Conservation (phyloP, 345 rosid species). For the Atalantia buxifolia region DNA sequence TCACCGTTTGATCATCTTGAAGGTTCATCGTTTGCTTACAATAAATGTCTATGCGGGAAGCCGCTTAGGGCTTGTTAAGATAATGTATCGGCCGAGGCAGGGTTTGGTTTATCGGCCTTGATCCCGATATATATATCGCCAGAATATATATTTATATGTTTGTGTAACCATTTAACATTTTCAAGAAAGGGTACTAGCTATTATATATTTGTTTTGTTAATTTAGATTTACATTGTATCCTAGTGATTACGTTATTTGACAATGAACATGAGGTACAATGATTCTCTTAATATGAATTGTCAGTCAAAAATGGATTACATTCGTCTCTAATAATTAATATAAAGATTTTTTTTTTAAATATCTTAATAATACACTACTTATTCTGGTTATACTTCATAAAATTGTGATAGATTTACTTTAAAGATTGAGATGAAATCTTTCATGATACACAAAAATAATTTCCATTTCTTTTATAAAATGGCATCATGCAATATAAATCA, state of each 20-base stretch:
- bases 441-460: too few relatives aligned
- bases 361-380: too few relatives aligned
- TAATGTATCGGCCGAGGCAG: background rate
- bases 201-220: background rate
- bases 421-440: too few relatives aligned
- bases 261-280: background rate
- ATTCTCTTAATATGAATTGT: background rate
- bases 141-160: background rate
- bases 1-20: conserved; percentile 84
- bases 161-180: background rate
- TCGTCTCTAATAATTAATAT: too few relatives aligned
- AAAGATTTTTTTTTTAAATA: too few relatives aligned
- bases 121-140: background rate
- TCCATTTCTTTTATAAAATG: too few relatives aligned
- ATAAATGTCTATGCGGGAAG: conserved; percentile 83
- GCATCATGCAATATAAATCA: too few relatives aligned
- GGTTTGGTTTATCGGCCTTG: background rate
- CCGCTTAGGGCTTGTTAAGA: conserved; percentile 55
- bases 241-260: background rate
- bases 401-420: too few relatives aligned
- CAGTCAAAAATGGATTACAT: background rate
- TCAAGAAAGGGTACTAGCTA: background rate
- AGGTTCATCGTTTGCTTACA: conserved; percentile 63
- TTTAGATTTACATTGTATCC: background rate
- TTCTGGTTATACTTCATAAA: too few relatives aligned